Evolutionary conservation across 2,329 filamentous ascomycete genomes (phyloP).

Genomic region (Aspergillus carbonarius): DNA sequence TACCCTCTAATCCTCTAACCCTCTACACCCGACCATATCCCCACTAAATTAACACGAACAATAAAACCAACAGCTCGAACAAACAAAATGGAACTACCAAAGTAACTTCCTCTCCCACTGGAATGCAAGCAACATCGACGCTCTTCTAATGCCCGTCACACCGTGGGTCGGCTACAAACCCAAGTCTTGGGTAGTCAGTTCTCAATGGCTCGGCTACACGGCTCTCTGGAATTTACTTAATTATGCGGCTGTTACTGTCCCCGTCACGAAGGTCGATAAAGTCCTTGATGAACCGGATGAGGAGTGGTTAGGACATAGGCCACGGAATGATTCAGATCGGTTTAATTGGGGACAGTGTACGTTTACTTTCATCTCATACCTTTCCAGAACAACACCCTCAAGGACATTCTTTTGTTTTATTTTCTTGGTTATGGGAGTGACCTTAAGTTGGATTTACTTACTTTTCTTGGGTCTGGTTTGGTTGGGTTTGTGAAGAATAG

Average conservation of each 20-base stretch:
- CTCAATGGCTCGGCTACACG: constrained; percentile 37
- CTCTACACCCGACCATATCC: background rate
- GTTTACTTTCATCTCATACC: background rate
- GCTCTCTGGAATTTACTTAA: constrained; percentile 38
- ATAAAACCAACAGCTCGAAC: constrained; percentile 16
- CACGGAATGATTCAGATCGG: constrained; percentile 49
- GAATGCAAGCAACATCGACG: constrained; percentile 29
- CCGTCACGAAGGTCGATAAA: constrained; percentile 46
- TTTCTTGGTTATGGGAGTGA: background rate
- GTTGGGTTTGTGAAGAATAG: background rate
- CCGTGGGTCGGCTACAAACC: constrained; percentile 31
- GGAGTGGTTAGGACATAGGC: constrained; percentile 31
- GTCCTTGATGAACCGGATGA: constrained; percentile 31
- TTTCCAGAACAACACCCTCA: too few relatives aligned
- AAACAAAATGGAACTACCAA: constrained; percentile 22
- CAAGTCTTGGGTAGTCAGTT: constrained; percentile 31
- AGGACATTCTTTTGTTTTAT: constrained; percentile 3
- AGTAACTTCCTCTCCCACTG: constrained; percentile 25
- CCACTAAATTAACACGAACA: background rate
- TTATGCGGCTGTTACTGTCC: constrained; percentile 33
- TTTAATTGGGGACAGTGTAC: constrained; percentile 43
- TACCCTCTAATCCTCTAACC: too few relatives aligned
- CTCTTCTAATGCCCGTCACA: constrained; percentile 28
- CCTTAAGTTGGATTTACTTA: too few relatives aligned
- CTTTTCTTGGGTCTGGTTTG: background rate